Conservation (phyloP, 495 filamentous ascomycete species). For the Penicillium egyptiacum region DNA sequence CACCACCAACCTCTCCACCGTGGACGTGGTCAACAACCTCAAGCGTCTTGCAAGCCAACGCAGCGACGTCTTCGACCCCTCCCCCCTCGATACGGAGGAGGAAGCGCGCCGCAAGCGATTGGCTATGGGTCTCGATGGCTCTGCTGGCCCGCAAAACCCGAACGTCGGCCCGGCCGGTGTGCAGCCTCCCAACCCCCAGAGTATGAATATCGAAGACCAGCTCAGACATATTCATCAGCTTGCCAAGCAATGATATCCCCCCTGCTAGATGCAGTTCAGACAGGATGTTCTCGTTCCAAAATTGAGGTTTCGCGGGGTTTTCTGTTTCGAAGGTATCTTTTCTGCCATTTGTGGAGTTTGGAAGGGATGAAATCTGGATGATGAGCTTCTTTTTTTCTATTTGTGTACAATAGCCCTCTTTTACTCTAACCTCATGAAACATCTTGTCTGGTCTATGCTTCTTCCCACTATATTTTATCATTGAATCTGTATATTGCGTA, state of each 20-base stretch:
- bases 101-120: conserved; percentile 73
- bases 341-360: conserved; percentile 17
- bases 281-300: conserved; percentile 1
- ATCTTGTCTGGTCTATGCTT: conserved; percentile 3
- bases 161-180: conserved; percentile 31
- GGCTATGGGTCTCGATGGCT: conserved; percentile 37
- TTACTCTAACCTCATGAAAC: conserved; percentile 6
- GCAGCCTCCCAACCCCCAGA: conserved; percentile 37
- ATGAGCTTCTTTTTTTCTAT: conserved; percentile 13
- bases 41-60: conserved; percentile 95
- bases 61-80: conserved; percentile 81
- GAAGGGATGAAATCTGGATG: conserved; percentile 15
- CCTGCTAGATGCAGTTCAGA: not conserved
- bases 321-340: conserved; percentile 5
- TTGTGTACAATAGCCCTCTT: conserved; percentile 22
- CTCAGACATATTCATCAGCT: conserved; percentile 50
- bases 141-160: conserved; percentile 20
- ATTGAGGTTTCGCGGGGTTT: conserved; percentile 12
- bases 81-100: conserved; percentile 58
- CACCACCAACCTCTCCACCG: conserved; percentile 83
- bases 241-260: conserved; percentile 28
- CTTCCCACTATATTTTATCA: not conserved
- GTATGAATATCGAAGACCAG: conserved; percentile 51
- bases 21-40: conserved; percentile 88
- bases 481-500: not conserved